Evolutionary conservation across 352 stramenopile species (phyloP), one percentile per base, ranked within the genome.

Genomic region (Phytophthora aleatoria): DNA sequence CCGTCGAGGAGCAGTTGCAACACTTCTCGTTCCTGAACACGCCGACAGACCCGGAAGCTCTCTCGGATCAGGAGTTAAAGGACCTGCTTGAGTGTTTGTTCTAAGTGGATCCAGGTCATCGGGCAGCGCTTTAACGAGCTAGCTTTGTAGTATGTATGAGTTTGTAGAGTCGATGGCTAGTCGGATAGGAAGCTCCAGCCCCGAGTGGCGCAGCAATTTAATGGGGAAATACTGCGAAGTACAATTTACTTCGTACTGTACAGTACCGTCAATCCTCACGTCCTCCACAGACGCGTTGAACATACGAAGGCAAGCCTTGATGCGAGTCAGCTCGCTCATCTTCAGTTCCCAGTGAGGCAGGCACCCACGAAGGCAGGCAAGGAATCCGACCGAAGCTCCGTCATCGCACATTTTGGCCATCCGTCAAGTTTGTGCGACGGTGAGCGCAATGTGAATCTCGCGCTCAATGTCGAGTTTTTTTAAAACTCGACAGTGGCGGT

Each of bases 71-170:
- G 53, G 73, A 81, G 53, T 52, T 81, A 20, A 72, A 78, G 50
- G 61, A 81, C 50, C 59, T 81, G 36, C 65, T 81, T 2, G 73
- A 81, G 57, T 81, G 73, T 57, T 61, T 81, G 39, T 81, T 81
- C 54, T 81, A 64, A 60, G 51, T 49, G 35, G 30, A 30, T 33
- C 5, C 20, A 20, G 20, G 31, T 36, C 20, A 36, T 36, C 4
- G 38, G 20, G 36, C 28, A 20, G 31, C 41, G 35, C 35, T 20
- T 53, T 11, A 33, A 3, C 8, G 38, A 12, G 31, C 27, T 59
- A 55, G 50, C 20, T 49, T 52, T 55, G 43, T 51, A 67, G 41
- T 48, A 54, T 71, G 63, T 61, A 61, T 55, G 61, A 33, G 43
- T 60, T 52, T 64, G 49, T 65, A 61, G 54, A 53, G 26, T 61